These are phyloP conservation scores for grape (Vitis vinifera) DNA, from an alignment of 164 flowering plant species.

Conservation along the genomic window ASM3070453v1 NC_081817.1:5209501-5210000, in stretches of 20 bases:
- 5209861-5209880: neutral
- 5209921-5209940: conserved; percentile 9
- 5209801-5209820: conserved; percentile 46
- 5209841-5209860: conserved; percentile 35
- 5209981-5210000: conserved; percentile 84
- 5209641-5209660: conserved; percentile 90
- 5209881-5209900: neutral
- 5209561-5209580: conserved; percentile 72
- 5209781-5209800: conserved; percentile 19
- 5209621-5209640: conserved; percentile 84
- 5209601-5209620: conserved; percentile 64
- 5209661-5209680: conserved; percentile 73
- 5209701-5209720: conserved; percentile 61
- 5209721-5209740: conserved; percentile 44
- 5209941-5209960: conserved; percentile 59
- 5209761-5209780: conserved; percentile 17
- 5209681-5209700: conserved; percentile 72
- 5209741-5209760: conserved; percentile 15
- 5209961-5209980: conserved; percentile 74
- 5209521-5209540: conserved; percentile 76
- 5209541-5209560: conserved; percentile 77
- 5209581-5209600: conserved; percentile 51
- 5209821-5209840: conserved; percentile 54
- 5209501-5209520: neutral
- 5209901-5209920: neutral